These are phyloP conservation scores for Phytophthora quininea DNA, from an alignment of 352 stramenopile species.

Conservation along the genomic window DNA sequence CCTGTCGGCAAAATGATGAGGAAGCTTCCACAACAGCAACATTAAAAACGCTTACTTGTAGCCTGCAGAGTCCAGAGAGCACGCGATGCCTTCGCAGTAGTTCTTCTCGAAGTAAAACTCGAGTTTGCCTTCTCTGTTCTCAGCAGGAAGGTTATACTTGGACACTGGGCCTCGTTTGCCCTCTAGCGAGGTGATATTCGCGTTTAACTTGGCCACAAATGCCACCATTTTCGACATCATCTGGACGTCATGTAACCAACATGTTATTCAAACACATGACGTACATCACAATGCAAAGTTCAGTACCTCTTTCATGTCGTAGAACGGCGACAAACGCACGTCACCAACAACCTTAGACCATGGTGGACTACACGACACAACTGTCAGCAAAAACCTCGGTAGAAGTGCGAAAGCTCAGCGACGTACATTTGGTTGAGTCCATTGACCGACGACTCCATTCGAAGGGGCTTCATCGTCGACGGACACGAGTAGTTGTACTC, in stretches of 20 bases:
- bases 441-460: constrained; percentile 81
- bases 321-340: constrained; percentile 92
- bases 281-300: background rate
- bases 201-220: constrained; percentile 91
- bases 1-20: background rate
- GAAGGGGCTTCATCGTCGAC: constrained; percentile 89
- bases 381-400: background rate
- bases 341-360: constrained; percentile 91
- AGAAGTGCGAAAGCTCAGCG: background rate
- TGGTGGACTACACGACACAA: constrained; percentile 62
- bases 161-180: constrained; percentile 86
- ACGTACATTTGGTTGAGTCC: constrained; percentile 84
- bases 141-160: constrained; percentile 90
- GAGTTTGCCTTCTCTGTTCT: constrained; percentile 82
- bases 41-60: constrained; percentile 61
- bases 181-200: constrained; percentile 80
- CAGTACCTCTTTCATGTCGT: constrained; percentile 86
- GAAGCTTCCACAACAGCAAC: background rate
- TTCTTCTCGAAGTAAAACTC: constrained; percentile 86
- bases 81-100: constrained; percentile 92
- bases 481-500: constrained; percentile 92
- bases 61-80: constrained; percentile 88
- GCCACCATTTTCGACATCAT: constrained; percentile 70
- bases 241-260: constrained; percentile 23
- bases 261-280: background rate